phyloP scores from a whole-genome alignment of 2,329 filamentous ascomycete species.

The Pseudocercospora crystallina region DNA sequence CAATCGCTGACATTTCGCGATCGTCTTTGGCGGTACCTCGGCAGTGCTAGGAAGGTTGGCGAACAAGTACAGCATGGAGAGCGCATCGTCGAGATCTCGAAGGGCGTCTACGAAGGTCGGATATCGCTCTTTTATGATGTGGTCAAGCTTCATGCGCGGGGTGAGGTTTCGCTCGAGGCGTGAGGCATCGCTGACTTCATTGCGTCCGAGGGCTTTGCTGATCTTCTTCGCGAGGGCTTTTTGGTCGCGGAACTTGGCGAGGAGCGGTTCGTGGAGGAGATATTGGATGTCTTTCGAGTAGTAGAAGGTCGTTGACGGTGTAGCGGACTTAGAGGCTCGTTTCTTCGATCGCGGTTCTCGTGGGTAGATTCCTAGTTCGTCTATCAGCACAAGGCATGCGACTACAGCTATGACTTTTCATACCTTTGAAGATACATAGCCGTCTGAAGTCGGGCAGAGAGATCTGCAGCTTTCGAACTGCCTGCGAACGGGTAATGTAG shows the following conservation, averaged over 20 bases:
- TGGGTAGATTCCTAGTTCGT: constrained; percentile 74
- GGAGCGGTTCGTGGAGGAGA: constrained; percentile 90
- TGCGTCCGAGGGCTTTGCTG: constrained; percentile 82
- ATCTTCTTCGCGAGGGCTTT: constrained; percentile 98
- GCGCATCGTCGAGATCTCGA: constrained; percentile 90
- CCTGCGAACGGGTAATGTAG: constrained; percentile 95
- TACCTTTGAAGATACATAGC: constrained; percentile 96
- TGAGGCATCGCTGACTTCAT: constrained; percentile 84
- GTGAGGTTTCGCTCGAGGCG: constrained; percentile 89
- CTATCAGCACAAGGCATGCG: neutral
- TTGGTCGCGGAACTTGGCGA: constrained; percentile 94
- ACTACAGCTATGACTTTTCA: neutral
- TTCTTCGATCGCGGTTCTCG: constrained; percentile 95
- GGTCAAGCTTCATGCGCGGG: constrained; percentile 86
- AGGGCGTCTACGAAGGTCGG: constrained; percentile 94
- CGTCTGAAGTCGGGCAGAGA: constrained; percentile 95
- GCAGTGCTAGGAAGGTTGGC: constrained; percentile 90
- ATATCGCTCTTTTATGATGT: constrained; percentile 97
- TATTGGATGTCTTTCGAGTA: constrained; percentile 97
- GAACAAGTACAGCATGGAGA: constrained; percentile 97
- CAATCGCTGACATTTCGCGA: constrained; percentile 88
- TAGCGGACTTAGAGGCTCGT: constrained; percentile 90
- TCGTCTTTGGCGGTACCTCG: constrained; percentile 90
- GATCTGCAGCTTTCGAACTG: constrained; percentile 95
- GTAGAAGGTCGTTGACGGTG: constrained; percentile 87